Evolutionary conservation across 2,329 filamentous ascomycete genomes (phyloP).

Genomic region (Pseudogymnoascus sp.): DNA sequence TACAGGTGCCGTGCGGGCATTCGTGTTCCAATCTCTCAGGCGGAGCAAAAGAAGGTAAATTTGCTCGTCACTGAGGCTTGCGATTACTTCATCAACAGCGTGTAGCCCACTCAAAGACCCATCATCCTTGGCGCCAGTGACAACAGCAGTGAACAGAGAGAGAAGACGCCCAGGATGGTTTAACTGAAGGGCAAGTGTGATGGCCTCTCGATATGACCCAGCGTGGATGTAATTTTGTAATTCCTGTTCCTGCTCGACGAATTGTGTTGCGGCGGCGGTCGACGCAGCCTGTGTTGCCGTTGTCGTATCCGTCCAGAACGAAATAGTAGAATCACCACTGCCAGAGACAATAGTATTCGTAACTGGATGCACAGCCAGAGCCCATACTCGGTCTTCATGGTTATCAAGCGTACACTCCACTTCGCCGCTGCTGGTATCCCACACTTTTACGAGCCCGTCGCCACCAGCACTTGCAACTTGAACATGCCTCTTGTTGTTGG

Average conservation of each 20-base stretch:
- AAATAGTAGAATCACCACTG: constrained; percentile 84
- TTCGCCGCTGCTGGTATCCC: constrained; percentile 82
- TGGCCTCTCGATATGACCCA: constrained; percentile 85
- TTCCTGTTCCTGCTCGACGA: constrained; percentile 90
- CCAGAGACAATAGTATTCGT: constrained; percentile 77
- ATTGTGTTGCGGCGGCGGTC: constrained; percentile 63
- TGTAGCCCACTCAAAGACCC: constrained; percentile 56
- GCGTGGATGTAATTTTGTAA: constrained; percentile 86
- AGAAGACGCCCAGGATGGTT: constrained; percentile 89
- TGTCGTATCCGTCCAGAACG: constrained; percentile 93
- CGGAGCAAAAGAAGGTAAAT: constrained; percentile 75
- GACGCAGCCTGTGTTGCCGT: constrained; percentile 68
- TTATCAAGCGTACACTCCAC: constrained; percentile 87
- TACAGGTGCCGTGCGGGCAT: constrained; percentile 75
- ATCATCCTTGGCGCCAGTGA: constrained; percentile 52
- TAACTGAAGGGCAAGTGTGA: constrained; percentile 82
- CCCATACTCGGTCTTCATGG: constrained; percentile 94
- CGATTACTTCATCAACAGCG: constrained; percentile 77
- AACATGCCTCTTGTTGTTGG: constrained; percentile 51
- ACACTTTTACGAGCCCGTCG: constrained; percentile 93
- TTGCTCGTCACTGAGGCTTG: constrained; percentile 73
- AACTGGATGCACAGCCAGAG: constrained; percentile 63
- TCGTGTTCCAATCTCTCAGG: constrained; percentile 94
- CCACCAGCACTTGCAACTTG: constrained; percentile 82
- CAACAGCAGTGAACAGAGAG: constrained; percentile 72